Base-by-base conservation (phyloP, 1,139 yeast species). In the Suhomyces anneliseae region DNA sequence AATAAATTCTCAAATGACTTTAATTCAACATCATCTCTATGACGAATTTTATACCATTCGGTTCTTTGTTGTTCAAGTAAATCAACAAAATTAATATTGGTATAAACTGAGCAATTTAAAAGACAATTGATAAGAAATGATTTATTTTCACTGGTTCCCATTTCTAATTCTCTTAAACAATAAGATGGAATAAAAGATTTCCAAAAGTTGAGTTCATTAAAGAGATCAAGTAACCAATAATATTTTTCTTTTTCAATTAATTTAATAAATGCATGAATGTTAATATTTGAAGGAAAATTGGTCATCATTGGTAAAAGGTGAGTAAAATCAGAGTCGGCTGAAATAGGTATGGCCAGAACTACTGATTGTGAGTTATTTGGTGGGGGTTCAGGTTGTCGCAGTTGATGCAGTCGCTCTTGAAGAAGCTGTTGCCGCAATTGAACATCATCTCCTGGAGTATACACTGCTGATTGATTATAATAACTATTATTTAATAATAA, bases 181-280 rank as follows among this genome's bases (percentile, higher is more conserved):
- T 68, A 68, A 26, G 58, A 54, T 1, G 79, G 78, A 3, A 74
- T 56, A n/a, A 68, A 53, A 37, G 64, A 59, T 48, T 70, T 69
- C 78, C 78, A 74, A n/a, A 73, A 58, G 41, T 58, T 53, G 40
- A 70, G 49, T 26, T 70, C 78, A 46, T 74, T 74, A 47, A 72
- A 69, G 27, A 72, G 54, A 54, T 74, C 79, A 12, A 74, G 59
- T 8, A 73, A 47, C 76, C 76, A 72, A 52, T 65, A 66, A 48
- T 69, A 70, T 45, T 64, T 65, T 45, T 72, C 74, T 12, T 54
- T 51, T 36, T 68, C 72, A 24, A 73, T 55, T 34, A 69, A 49
- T 31, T 56, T 52, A n/a, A 65, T 58, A 45, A 60, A 66, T 29
- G 40, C 47, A 24, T 54, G 51, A 8, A 58, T 53, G 29, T 57